Percentiles rank a stretch among this genome's conserved stretches.
These are phyloP conservation scores for Aspergillus viridinutans DNA, from an alignment of 2,329 filamentous ascomycete genomes.

Conservation along the genomic window DNA sequence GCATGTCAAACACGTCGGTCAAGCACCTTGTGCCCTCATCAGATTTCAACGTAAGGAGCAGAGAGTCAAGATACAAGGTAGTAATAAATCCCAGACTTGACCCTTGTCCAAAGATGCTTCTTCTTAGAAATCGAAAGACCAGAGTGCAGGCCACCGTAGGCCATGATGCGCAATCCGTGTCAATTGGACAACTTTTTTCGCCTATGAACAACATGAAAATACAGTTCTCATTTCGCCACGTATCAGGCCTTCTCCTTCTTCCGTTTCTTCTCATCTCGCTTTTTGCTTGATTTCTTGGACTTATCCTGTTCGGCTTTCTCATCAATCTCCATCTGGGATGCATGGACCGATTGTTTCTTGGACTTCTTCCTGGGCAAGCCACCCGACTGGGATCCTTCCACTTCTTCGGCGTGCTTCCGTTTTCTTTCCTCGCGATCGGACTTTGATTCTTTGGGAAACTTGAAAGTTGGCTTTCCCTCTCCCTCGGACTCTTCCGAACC, in stretches of 20 bases:
- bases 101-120: background rate
- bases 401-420: slow-evolving; percentile 35
- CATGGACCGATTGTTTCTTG: slow-evolving; percentile 27
- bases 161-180: slow-evolving; percentile 36
- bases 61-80: background rate
- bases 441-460: slow-evolving; percentile 22
- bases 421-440: slow-evolving; percentile 33
- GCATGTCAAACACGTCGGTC: no score
- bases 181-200: slow-evolving; percentile 15
- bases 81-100: no score
- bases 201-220: background rate
- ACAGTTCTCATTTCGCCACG: background rate
- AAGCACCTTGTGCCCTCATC: no score
- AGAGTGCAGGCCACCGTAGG: slow-evolving; percentile 29
- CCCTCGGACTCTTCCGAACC: slow-evolving; percentile 36
- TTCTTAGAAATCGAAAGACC: background rate
- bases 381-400: slow-evolving; percentile 20
- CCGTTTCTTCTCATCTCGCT: slow-evolving; percentile 38
- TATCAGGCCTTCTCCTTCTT: slow-evolving; percentile 32
- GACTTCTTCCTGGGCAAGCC: slow-evolving; percentile 36
- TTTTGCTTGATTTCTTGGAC: slow-evolving; percentile 32
- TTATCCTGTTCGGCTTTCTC: slow-evolving; percentile 26
- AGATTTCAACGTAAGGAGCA: no score
- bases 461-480: slow-evolving; percentile 28
- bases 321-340: slow-evolving; percentile 17